Base-by-base conservation (phyloP, 139 green algal genomes). In the Astrephomene gubernaculifera region DNA sequence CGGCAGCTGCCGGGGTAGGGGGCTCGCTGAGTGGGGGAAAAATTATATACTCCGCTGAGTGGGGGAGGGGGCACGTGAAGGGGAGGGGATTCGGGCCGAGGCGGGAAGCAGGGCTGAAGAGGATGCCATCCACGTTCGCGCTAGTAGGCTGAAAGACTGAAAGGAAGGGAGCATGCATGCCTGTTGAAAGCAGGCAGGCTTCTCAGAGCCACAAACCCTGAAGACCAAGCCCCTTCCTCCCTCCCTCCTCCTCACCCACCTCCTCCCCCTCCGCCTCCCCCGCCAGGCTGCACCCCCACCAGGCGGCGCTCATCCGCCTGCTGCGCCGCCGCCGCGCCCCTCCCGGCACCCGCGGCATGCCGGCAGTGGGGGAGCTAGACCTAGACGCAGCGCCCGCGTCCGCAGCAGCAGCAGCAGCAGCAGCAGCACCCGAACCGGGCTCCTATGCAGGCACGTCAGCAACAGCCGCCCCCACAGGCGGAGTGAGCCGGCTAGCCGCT, bases 331-430 rank as follows among this genome's bases (percentile, higher is more conserved):
- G 78, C 6, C 31, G 63, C 12, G n/a, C 43, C 6, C 60, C 78
- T 2, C 78, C 78, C 17, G 78, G 17, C 43, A 75, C 63, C 22
- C 78, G 78, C 22, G 78, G 78, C 61, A 64, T 74, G 78, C 78
- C 61, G 21, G 63, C 63, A 4, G 78, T 84, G 43, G 43, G 52
- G 41, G 78, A 75, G 4, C 5, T 84, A 63, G 78, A 84, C 63
- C 41, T 84, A 22, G 24, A 25, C 73, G 22, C 44, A 53, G 22
- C 35, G 22, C 2, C 19, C 35, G 7, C 29, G 7, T 9, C 12
- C 7, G 29, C 7, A 41, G 24, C 19, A 24, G 57, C 57, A 21
- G 19, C 21, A 10, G 57, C 57, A 67, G 57, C 57, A 67, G 57
- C 19, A 67, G 19, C 19, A 7, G 57, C 19, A 67, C 21, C 57